Evolutionary conservation across 2,329 filamentous ascomycete genomes (phyloP), one percentile per base, ranked within the genome.

Genomic region (Penicillium sp.): DNA sequence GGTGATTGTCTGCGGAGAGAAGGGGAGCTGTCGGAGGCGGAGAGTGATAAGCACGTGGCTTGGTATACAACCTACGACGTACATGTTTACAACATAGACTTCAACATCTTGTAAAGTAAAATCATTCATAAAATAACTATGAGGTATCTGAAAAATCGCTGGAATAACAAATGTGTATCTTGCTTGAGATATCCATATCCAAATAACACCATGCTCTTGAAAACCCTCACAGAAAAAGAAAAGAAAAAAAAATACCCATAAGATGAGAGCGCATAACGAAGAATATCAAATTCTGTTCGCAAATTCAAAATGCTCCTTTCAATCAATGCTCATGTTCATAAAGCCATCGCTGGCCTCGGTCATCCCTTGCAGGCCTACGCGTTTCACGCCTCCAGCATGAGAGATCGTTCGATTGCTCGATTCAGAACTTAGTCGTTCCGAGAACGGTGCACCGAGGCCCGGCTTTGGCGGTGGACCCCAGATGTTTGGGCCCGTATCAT

Each of bases 281-380:
- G 27, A 53, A 37, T 53, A 27, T 17, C n/a, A 35, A 45, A 43
- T 31, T 31, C 25, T 9, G 23, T 15, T 25, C 19, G 17, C 19
- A 38, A 40, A 38, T 19, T 6, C 40, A 27, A 33, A 41, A 40
- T 15, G 12, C 19, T 31, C 19, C 8, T 21, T 50, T 59, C 49
- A 96, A 74, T 97, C 93, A 69, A 97, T 96, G 74, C 90, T 96
- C 90, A 97, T 94, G 68, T 93, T 92, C 89, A 96, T 96, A 63
- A 97, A 82, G 2, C 92, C 90, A 73, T 97, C 93, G 71, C 91
- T 91, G n/a, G 93, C 93, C 75, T 97, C 93, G 19, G 86, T 89
- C 93, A 97, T 97, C 1, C 93, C 91, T 75, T 97, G 93, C 65
- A 95, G 83, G 9, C 91, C 91, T 15, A 96, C 81, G 35, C 90